Conservation (phyloP, 768 basidiomycete species). For the Leccinum longicurvipes region DNA sequence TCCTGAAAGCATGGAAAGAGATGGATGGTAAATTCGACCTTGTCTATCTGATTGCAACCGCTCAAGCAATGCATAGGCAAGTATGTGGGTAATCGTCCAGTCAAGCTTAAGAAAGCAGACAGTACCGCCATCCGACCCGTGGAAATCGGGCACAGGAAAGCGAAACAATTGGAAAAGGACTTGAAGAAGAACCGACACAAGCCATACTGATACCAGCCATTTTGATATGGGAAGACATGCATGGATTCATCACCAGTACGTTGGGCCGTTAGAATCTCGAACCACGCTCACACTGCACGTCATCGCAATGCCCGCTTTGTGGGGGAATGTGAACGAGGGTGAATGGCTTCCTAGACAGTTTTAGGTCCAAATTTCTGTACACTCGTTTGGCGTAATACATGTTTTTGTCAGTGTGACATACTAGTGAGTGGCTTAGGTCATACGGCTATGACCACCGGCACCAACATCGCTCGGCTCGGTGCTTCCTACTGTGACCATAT, state of each 20-base stretch:
- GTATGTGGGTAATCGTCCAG: conserved; percentile 97
- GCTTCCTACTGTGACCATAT: background rate
- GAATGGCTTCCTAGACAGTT: background rate
- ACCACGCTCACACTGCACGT: conserved; percentile 21
- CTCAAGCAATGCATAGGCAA: conserved; percentile 56
- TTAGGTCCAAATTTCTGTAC: background rate
- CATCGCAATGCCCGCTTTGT: conserved; percentile 4
- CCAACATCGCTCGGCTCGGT: background rate
- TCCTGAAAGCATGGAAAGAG: conserved; percentile 97
- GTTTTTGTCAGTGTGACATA: background rate
- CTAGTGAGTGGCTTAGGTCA: conserved; percentile 16
- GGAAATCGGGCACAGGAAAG: conserved; percentile 91
- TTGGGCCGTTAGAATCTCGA: conserved; percentile 21
- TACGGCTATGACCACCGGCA: background rate
- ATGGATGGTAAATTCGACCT: conserved; percentile 78
- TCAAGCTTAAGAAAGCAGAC: conserved; percentile 94
- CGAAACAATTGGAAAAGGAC: conserved; percentile 84
- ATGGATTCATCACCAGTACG: conserved; percentile 25
- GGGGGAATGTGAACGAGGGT: conserved; percentile 8
- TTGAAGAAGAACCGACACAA: conserved; percentile 86
- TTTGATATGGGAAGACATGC: background rate
- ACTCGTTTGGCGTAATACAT: conserved; percentile 5
- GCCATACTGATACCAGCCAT: conserved; percentile 56
- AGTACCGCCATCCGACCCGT: conserved; percentile 83
- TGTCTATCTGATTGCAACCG: background rate